Conservation (phyloP, 2,329 filamentous ascomycete species). For the Calonectria pseudoreteaudii region DNA sequence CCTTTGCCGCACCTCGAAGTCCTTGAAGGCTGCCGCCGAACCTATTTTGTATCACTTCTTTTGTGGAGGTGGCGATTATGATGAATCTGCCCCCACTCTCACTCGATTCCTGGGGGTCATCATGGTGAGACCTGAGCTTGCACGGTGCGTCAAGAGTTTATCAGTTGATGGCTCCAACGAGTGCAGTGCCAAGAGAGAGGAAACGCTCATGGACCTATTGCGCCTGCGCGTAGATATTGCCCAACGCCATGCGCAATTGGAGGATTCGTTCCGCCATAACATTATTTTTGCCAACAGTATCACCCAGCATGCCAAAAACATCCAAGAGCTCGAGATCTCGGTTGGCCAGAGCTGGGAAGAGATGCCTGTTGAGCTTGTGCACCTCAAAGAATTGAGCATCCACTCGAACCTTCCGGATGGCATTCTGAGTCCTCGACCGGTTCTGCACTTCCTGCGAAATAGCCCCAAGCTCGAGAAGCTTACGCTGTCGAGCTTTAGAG, state of each 20-base stretch:
- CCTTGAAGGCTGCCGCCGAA: not conserved
- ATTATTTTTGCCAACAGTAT: not conserved
- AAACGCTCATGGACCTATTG: not conserved
- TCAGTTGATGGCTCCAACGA: not conserved
- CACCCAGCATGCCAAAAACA: not conserved
- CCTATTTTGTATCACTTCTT: not conserved
- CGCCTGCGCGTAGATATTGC: no score
- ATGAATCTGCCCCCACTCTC: not conserved
- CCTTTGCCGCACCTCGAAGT: conserved; percentile 10
- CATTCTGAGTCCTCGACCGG: not conserved
- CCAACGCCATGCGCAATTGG: not conserved
- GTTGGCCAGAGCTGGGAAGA: not conserved
- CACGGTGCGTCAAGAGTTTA: not conserved
- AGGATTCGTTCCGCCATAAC: not conserved
- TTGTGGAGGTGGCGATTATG: not conserved
- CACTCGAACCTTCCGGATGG: not conserved
- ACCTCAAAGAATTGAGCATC: not conserved
- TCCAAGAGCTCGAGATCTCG: not conserved
- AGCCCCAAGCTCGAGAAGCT: not conserved
- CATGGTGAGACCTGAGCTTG: not conserved
- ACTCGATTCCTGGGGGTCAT: not conserved
- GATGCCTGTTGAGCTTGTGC: not conserved
- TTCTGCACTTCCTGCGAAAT: not conserved
- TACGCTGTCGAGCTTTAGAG: not conserved
- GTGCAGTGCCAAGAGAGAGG: not conserved